Conservation (phyloP, 2,329 filamentous ascomycete genomes). For the Neopestalotiopsis clavispora region DNA sequence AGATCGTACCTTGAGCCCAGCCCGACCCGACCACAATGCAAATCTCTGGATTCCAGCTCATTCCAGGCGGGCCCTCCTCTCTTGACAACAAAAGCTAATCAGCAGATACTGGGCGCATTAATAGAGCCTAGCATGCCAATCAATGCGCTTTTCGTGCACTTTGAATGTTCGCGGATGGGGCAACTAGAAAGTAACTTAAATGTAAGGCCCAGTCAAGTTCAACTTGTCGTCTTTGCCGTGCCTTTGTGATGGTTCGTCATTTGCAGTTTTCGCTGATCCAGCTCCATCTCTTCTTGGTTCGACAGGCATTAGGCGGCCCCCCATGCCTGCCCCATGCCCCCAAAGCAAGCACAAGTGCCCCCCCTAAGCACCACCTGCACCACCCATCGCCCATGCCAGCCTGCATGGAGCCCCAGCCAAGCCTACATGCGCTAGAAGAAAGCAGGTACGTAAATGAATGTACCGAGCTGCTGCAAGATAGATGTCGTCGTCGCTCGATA, state of each 20-base stretch:
- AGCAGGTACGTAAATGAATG: not conserved
- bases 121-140: not conserved
- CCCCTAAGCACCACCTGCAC: not conserved
- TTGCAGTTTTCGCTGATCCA: not conserved
- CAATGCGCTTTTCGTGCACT: not conserved
- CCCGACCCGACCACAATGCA: no score
- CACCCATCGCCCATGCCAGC: not conserved
- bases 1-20: no score
- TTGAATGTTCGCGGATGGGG: not conserved
- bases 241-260: not conserved
- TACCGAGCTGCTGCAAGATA: not conserved
- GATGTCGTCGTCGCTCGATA: not conserved
- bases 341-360: not conserved
- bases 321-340: not conserved
- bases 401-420: not conserved
- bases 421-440: not conserved
- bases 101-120: not conserved
- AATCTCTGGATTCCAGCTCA: not conserved
- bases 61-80: not conserved
- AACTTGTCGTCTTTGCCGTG: not conserved
- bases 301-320: not conserved
- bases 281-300: not conserved
- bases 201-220: not conserved
- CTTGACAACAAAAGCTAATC: not conserved
- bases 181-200: not conserved